Base-by-base conservation (phyloP, 306 rosid species). In the Cicer judaicum region DNA sequence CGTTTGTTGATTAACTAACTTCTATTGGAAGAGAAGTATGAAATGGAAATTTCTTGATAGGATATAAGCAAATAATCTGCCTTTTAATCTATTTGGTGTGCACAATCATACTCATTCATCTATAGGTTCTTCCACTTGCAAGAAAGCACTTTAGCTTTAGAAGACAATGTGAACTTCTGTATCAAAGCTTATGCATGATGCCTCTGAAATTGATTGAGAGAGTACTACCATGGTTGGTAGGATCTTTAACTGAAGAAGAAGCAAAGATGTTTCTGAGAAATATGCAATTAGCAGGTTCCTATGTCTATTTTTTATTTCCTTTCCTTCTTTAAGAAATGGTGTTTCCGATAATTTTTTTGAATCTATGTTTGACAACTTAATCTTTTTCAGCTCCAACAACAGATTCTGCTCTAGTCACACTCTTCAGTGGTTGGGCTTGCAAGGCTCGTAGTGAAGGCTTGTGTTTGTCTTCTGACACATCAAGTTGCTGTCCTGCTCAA, bases 401-500 rank as follows among this genome's bases (percentile, higher is more conserved):
- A 29, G 99, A 95, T 92, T 83, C 86, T 73, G 98, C 99, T 83
- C 72, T 95, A 72, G 90, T 95, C 60, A 89, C 98, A 13, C 97
- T 95, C 65, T 92, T 95, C 79, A 92, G 89, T 85, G 98, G 99
- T 59, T 95, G 99, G 99, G 97, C 96, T 74, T 95, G 99, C 92
- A 92, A 92, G 84, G 97, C 93, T 75, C 98, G 96, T 76, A 92
- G 79, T 67, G 89, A 85, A 63, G 97, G 93, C 71, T 76, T 85
- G 71, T 92, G 99, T 85, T 75, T 92, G 84, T 92, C 97, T 78
- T 85, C 92, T 60, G 84, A 83, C 79, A 81, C 82, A 64, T 73
- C 76, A 70, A 91, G 91, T 69, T 86, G 91, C 73, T 95, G 98
- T 79, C 92, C 97, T 77, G 90, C 88, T 78, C 80, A 84, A 87